Evolutionary conservation across 345 rosid genomes (phyloP), one percentile per base, ranked within the genome.

Genomic region (Linum lewisii): DNA sequence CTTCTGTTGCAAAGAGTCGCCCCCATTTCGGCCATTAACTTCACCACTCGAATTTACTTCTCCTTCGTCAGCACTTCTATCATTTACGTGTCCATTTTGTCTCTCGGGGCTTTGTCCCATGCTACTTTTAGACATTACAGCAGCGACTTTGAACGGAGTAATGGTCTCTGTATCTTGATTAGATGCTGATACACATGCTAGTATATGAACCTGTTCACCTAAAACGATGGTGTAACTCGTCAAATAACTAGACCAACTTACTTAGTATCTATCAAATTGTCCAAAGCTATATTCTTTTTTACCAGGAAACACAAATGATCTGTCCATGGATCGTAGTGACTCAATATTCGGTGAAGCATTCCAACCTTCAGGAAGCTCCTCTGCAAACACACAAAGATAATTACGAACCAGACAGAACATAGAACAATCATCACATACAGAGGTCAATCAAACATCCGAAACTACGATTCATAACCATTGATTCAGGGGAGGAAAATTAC

Each of bases 121-220:
- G 37, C 90, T 83, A 81, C 74, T 81, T 75, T 82, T 87, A 68
- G 80, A 75, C 87, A 90, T 87, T 18, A 85, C 80, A 19, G 90
- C 99, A 76, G 97, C 96, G 69, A 90, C 88, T 69, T 85, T 87
- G 73, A 90, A 85, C 25, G 97, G 97, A 56, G 99, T 87, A 61
- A 90, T 87, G 64, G 85, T 77, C 80, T 87, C 97, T 54, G 77
- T 63, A 54, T 90, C 96, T 72, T 78, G 87, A 79, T 84, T 82
- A 67, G 65, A 76, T 1, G 85, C 87, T 42, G 95, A 84, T 79
- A 94, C 80, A 75, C 97, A 90, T 55, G 96, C 99, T 64, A 90
- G 62, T 53, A 94, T 72, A 65, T 87, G 96, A 69, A 87, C 71
- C 75, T 90, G 92, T 65, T 94, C 99, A 65, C 99, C 99, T 90